Percentiles rank a stretch among this genome's conserved stretches.
phyloP scores from a whole-genome alignment of 208 protist species.

The Angomonas deanei region DNA sequence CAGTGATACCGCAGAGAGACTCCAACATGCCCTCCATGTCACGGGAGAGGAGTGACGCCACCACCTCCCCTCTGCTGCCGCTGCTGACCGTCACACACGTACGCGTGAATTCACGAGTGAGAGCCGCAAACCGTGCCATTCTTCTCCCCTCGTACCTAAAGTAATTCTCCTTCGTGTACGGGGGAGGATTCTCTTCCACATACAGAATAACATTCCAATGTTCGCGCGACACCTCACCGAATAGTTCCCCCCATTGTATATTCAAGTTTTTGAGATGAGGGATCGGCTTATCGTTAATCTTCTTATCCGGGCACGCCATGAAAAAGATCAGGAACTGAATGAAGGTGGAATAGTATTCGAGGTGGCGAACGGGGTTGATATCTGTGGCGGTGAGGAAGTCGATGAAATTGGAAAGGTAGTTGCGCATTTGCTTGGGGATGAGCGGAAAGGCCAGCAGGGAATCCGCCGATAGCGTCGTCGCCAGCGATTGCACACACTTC shows the following conservation, averaged over 20 bases:
- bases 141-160: too few relatives aligned
- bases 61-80: not conserved
- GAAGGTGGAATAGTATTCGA: conserved; percentile 31
- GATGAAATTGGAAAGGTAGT: conserved; percentile 29
- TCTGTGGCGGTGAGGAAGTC: conserved; percentile 23
- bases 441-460: conserved; percentile 46
- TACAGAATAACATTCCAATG: not conserved
- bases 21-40: not conserved
- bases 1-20: not conserved
- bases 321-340: conserved; percentile 53
- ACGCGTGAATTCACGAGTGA: not conserved
- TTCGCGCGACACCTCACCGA: not conserved
- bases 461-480: conserved; percentile 35
- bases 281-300: conserved; percentile 12
- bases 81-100: not conserved
- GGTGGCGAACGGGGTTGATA: conserved; percentile 20
- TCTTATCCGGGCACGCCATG: conserved; percentile 24
- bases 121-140: not conserved
- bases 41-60: not conserved
- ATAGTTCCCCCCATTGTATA: not conserved
- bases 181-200: not conserved
- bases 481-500: conserved; percentile 29
- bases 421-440: conserved; percentile 35
- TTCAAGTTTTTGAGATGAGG: not conserved
- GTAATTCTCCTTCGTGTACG: too few relatives aligned